Conservation (phyloP, 352 stramenopile species). For the Plasmopara viticola region DNA sequence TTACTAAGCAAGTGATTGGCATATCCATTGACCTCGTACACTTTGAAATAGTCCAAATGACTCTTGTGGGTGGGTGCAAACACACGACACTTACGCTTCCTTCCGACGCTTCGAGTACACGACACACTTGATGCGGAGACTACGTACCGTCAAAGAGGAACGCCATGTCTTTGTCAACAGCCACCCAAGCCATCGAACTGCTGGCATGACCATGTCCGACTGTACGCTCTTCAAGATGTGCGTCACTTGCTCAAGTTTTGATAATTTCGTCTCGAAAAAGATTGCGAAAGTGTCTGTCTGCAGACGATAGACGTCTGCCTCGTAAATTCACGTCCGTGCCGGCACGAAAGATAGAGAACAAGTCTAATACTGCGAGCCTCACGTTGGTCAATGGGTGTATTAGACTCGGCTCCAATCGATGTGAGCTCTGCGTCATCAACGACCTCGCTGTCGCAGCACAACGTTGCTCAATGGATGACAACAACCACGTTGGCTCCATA, state of each 20-base stretch:
- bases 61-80: slow-evolving; percentile 86
- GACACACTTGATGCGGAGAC: slow-evolving; percentile 50
- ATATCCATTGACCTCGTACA: slow-evolving; percentile 85
- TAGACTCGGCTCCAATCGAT: too few relatives aligned
- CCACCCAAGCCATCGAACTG: too few relatives aligned
- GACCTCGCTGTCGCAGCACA: slow-evolving; percentile 27
- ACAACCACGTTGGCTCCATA: slow-evolving; percentile 65
- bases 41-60: slow-evolving; percentile 86
- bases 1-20: slow-evolving; percentile 83
- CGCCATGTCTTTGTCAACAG: too few relatives aligned
- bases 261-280: too few relatives aligned
- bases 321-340: too few relatives aligned
- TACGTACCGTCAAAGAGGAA: slow-evolving; percentile 1
- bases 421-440: too few relatives aligned
- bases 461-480: slow-evolving; percentile 63
- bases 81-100: slow-evolving; percentile 68
- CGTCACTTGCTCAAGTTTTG: too few relatives aligned
- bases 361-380: slow-evolving; percentile 13
- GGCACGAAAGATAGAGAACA: too few relatives aligned
- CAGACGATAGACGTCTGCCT: too few relatives aligned
- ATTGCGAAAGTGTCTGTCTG: too few relatives aligned
- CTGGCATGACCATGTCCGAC: too few relatives aligned
- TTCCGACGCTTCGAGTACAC: slow-evolving; percentile 39
- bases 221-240: too few relatives aligned
- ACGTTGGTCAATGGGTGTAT: slow-evolving; percentile 14